phyloP scores from a whole-genome alignment of 305 asterid genomes.

The Andrographis paniculata region DNA sequence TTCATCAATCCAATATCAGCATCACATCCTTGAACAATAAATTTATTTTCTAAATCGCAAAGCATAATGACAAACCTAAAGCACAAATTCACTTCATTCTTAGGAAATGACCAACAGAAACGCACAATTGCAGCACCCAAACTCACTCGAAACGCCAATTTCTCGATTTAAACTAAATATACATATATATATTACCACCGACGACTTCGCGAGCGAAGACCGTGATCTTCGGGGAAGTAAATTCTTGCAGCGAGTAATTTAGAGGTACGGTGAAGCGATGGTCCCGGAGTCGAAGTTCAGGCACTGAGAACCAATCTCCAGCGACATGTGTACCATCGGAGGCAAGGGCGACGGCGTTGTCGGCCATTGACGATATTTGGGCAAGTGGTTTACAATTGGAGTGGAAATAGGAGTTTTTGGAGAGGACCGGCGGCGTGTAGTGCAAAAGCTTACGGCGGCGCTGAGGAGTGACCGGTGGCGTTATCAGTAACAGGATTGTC shows the following conservation, averaged over 20 bases:
- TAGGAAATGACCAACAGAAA: neutral
- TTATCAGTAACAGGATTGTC: too few species aligned
- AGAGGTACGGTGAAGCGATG: constrained; percentile 76
- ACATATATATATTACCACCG: constrained; percentile 51
- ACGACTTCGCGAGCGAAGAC: constrained; percentile 83
- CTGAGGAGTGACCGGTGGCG: constrained; percentile 28
- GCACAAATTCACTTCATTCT: neutral
- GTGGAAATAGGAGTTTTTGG: constrained; percentile 17
- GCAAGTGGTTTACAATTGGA: constrained; percentile 18
- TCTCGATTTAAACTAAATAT: neutral
- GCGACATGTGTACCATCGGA: constrained; percentile 28
- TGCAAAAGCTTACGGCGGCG: neutral
- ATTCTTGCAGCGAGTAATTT: constrained; percentile 37
- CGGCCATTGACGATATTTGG: constrained; percentile 28
- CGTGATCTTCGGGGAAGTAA: constrained; percentile 42
- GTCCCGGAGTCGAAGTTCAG: constrained; percentile 84
- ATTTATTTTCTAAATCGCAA: too few species aligned
- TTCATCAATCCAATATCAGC: neutral
- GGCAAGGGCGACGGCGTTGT: constrained; percentile 9
- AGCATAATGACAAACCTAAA: too few species aligned
- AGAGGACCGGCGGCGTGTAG: constrained; percentile 7
- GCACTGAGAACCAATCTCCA: constrained; percentile 72
- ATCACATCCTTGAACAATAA: too few species aligned
- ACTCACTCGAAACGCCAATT: constrained; percentile 13
- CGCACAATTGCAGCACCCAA: constrained; percentile 3